These are phyloP conservation scores for Tephrocybe sp. DNA, from an alignment of 768 basidiomycete genomes.

Conservation along the genomic window DNA sequence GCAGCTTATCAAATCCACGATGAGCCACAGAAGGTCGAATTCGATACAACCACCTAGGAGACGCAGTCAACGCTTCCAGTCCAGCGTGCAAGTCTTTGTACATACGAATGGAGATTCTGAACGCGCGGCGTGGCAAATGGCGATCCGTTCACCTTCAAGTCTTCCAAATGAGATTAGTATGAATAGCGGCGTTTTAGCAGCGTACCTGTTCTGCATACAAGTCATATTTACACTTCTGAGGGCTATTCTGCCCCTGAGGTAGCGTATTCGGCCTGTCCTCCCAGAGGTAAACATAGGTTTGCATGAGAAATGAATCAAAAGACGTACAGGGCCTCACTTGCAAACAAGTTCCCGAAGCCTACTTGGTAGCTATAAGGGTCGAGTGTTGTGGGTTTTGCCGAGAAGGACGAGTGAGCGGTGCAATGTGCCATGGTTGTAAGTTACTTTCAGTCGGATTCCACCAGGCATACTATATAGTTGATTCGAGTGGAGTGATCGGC, in stretches of 20 bases:
- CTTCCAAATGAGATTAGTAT: background rate
- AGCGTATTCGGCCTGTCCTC: conserved; percentile 61
- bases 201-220: conserved; percentile 60
- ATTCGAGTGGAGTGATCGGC: no score
- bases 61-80: background rate
- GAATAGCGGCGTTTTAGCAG: background rate
- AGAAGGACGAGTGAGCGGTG: conserved; percentile 38
- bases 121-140: conserved; percentile 59
- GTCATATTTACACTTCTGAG: conserved; percentile 63
- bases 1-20: conserved; percentile 55
- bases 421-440: conserved; percentile 26
- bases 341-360: conserved; percentile 59
- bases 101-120: conserved; percentile 53
- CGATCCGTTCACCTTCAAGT: conserved; percentile 53
- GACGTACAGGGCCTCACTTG: conserved; percentile 55
- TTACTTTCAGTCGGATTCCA: no score
- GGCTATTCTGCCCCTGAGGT: conserved; percentile 59
- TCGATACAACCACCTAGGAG: conserved; percentile 59
- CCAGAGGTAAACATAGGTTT: background rate
- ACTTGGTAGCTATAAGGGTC: conserved; percentile 61
- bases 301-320: background rate
- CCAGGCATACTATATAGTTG: no score
- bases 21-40: conserved; percentile 71
- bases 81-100: background rate
- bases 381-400: conserved; percentile 34